Evolutionary conservation across 1,139 yeast species (phyloP).

Genomic region (Taphrina populina): DNA sequence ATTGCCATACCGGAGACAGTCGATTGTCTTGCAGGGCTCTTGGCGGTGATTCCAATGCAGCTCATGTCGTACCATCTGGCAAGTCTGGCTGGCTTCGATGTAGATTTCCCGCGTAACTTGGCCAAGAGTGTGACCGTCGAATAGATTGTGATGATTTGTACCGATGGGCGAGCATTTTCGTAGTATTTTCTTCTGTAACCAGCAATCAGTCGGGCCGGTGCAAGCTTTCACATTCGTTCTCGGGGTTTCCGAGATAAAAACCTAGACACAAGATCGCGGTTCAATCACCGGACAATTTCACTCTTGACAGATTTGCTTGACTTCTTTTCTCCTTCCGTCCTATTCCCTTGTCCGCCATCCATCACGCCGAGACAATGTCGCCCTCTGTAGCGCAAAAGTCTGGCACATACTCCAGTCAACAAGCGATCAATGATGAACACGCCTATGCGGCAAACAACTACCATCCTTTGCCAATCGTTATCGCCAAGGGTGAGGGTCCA

Average conservation of each 20-base stretch:
- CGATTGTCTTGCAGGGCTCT: constrained; percentile 94
- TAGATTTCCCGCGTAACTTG: constrained; percentile 97
- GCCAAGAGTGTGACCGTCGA: constrained; percentile 98
- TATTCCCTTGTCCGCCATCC: not conserved
- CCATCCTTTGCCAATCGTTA: constrained; percentile 94
- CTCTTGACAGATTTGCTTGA: no score
- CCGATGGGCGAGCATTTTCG: no score
- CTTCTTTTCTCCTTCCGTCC: not conserved
- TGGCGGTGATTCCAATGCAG: constrained; percentile 93
- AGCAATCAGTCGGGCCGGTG: no score
- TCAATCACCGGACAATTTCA: constrained; percentile 21
- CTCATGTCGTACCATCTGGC: constrained; percentile 98
- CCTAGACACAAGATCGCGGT: constrained; percentile 2
- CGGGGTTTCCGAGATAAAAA: no score
- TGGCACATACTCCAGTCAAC: constrained; percentile 19
- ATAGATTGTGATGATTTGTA: no score
- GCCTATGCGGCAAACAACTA: constrained; percentile 93
- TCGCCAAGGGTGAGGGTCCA: constrained; percentile 82
- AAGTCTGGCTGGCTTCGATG: constrained; percentile 90
- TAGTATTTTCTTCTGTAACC: no score
- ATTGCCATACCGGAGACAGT: constrained; percentile 93
- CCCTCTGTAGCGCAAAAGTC: constrained; percentile 31
- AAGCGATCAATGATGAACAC: constrained; percentile 58
- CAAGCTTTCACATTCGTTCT: no score
- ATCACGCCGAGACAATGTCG: constrained; percentile 7